A percentile compares a stretch with the other conserved stretches of the same genome.
These are phyloP conservation scores for Populus ilicifolia DNA, from an alignment of 345 rosid species.

Conservation along the genomic window DNA sequence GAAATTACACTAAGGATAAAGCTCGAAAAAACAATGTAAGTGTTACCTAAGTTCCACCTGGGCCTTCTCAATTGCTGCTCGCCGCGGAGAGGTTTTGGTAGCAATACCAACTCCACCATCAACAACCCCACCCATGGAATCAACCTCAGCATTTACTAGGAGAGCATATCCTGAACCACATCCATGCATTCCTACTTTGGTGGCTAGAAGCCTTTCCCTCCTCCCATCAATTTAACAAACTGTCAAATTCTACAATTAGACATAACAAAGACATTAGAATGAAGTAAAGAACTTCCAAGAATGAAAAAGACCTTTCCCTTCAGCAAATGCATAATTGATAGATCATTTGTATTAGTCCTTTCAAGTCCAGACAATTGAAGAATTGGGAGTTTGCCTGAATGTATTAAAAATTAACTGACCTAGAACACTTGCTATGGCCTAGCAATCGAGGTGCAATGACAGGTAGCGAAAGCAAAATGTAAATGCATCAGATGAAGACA, in stretches of 20 bases:
- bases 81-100: slow-evolving; percentile 81
- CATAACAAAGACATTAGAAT: background rate
- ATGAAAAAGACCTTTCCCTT: background rate
- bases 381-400: background rate
- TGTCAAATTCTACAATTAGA: slow-evolving; percentile 5
- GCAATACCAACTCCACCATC: slow-evolving; percentile 88
- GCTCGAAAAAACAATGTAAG: slow-evolving; percentile 4
- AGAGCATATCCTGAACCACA: slow-evolving; percentile 51
- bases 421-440: too few species aligned
- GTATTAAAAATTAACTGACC: too few species aligned
- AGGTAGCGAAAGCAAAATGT: too few species aligned
- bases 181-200: slow-evolving; percentile 62
- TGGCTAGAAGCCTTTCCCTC: slow-evolving; percentile 10
- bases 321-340: background rate
- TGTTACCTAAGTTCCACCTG: slow-evolving; percentile 90
- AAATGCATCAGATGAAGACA: too few species aligned
- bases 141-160: slow-evolving; percentile 97
- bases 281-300: background rate
- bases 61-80: slow-evolving; percentile 92
- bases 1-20: slow-evolving; percentile 4
- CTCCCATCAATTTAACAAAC: slow-evolving; percentile 17
- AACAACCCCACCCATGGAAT: slow-evolving; percentile 99
- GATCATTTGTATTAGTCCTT: background rate
- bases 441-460: too few species aligned
- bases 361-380: background rate